Conservation (phyloP, 495 filamentous ascomycete genomes). For the Aspergillus taichungensis region DNA sequence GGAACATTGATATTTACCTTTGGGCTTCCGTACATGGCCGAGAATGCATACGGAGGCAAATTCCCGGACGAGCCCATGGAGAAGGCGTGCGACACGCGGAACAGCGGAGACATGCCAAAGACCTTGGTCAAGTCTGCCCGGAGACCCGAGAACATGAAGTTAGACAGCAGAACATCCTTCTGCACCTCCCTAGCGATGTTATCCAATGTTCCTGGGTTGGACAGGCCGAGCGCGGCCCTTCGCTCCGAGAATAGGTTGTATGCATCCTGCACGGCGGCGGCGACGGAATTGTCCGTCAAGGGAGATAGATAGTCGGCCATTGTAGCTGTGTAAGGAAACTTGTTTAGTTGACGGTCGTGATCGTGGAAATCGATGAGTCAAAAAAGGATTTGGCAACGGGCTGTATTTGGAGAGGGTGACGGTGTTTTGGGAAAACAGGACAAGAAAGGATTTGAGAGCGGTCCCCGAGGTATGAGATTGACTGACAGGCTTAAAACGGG, state of each 20-base stretch:
- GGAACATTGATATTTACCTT: slow-evolving; percentile 53
- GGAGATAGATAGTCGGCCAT: slow-evolving; percentile 44
- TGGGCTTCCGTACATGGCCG: slow-evolving; percentile 81
- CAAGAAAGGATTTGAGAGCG: slow-evolving; percentile 25
- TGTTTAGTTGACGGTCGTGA: background rate
- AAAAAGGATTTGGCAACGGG: background rate
- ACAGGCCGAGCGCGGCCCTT: slow-evolving; percentile 76
- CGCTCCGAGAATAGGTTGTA: slow-evolving; percentile 77
- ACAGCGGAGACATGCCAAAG: slow-evolving; percentile 84
- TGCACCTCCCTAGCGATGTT: slow-evolving; percentile 86
- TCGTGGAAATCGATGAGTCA: background rate
- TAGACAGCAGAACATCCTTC: slow-evolving; percentile 88
- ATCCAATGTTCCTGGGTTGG: slow-evolving; percentile 88
- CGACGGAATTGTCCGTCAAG: slow-evolving; percentile 62
- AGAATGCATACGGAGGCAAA: slow-evolving; percentile 88
- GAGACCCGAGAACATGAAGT: slow-evolving; percentile 91
- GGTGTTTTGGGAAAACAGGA: slow-evolving; percentile 11
- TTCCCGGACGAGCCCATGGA: slow-evolving; percentile 75
- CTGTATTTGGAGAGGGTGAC: slow-evolving; percentile 2
- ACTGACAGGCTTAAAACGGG: no score
- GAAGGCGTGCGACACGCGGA: slow-evolving; percentile 96
- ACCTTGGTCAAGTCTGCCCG: slow-evolving; percentile 93
- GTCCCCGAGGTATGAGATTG: slow-evolving; percentile 13
- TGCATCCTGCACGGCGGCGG: slow-evolving; percentile 60
- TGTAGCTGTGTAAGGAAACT: slow-evolving; percentile 14